phyloP scores from a whole-genome alignment of 1,139 yeast species.

The Debaryomyces singareniensis region DNA sequence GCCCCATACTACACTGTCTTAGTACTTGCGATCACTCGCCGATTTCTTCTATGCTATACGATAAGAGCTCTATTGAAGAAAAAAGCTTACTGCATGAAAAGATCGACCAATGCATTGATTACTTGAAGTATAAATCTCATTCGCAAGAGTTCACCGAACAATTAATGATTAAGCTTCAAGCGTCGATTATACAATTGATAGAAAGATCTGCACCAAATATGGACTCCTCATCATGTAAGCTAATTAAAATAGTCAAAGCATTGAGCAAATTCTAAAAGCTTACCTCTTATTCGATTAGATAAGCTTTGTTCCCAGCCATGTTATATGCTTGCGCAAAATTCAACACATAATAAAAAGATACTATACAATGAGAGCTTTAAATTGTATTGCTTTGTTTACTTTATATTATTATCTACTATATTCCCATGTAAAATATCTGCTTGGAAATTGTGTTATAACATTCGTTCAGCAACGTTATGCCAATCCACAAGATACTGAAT shows the following conservation, averaged over 20 bases:
- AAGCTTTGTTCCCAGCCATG: no score
- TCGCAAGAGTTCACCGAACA: constrained; percentile 19
- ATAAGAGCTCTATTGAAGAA: constrained; percentile 10
- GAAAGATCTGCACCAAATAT: background rate
- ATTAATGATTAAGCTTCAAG: constrained; percentile 13
- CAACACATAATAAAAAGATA: no score
- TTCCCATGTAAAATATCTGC: no score
- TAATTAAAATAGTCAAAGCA: background rate
- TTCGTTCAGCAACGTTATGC: no score
- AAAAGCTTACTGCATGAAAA: constrained; percentile 13
- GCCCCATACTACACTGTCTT: constrained; percentile 67
- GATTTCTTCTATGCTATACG: constrained; percentile 18
- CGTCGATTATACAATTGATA: background rate
- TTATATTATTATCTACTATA: no score
- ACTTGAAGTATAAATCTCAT: constrained; percentile 13
- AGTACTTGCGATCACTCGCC: constrained; percentile 13
- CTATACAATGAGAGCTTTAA: no score
- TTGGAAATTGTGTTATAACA: no score
- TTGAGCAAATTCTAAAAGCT: no score
- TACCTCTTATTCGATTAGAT: no score
- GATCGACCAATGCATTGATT: constrained; percentile 16
- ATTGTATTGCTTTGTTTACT: no score
- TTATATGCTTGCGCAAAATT: no score
- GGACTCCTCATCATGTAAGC: background rate
- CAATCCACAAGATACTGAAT: background rate